Conservation (phyloP, 139 green algal genomes). For the Desmodesmus armatus region DNA sequence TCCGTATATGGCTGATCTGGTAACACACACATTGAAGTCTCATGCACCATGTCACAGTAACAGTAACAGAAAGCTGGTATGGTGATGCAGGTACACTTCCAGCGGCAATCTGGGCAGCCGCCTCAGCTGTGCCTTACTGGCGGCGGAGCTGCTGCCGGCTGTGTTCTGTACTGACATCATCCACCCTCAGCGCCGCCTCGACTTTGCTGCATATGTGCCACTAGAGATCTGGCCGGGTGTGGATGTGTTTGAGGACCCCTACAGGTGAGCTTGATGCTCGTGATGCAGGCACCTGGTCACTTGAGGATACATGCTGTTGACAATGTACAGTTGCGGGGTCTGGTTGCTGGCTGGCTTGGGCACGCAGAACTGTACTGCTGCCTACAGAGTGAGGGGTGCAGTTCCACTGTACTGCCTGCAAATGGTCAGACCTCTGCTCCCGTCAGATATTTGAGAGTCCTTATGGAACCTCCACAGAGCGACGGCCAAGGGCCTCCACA, state of each 20-base stretch:
- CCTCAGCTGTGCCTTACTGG: slow-evolving; percentile 57
- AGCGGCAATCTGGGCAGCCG: slow-evolving; percentile 50
- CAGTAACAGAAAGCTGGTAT: too few relatives aligned
- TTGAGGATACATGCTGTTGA: slow-evolving; percentile 33
- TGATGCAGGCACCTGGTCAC: background rate
- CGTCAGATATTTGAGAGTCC: too few relatives aligned
- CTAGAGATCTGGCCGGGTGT: slow-evolving; percentile 45
- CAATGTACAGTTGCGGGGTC: slow-evolving; percentile 48
- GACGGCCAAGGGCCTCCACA: too few relatives aligned
- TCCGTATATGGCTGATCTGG: too few relatives aligned
- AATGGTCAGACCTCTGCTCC: too few relatives aligned
- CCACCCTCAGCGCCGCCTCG: slow-evolving; percentile 64
- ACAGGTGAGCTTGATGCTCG: slow-evolving; percentile 4
- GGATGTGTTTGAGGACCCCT: slow-evolving; percentile 37
- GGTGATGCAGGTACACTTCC: slow-evolving; percentile 26
- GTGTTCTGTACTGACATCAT: slow-evolving; percentile 55
- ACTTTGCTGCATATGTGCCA: slow-evolving; percentile 56
- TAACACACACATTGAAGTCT: too few relatives aligned
- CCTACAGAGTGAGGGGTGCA: background rate
- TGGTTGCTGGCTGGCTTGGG: slow-evolving; percentile 38
- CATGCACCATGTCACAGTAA: too few relatives aligned
- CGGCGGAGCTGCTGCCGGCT: slow-evolving; percentile 51
- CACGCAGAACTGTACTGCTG: background rate
- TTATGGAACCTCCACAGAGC: too few relatives aligned
- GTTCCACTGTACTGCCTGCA: background rate